Percentiles rank a stretch among this genome's conserved stretches.
Conservation (phyloP, 2,329 filamentous ascomycete genomes). For the Cytospora piceicola region DNA sequence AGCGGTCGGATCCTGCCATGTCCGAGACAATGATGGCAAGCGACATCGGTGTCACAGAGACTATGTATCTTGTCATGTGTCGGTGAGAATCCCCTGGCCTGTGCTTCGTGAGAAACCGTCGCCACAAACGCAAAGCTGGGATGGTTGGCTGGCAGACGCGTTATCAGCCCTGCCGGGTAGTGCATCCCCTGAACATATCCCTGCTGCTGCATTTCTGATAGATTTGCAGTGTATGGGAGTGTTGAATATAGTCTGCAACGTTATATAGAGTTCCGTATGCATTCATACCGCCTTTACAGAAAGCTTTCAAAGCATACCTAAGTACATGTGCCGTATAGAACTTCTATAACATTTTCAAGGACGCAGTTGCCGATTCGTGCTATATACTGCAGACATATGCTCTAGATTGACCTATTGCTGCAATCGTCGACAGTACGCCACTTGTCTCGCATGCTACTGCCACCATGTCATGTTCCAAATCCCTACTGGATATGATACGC, state of each 20-base stretch:
- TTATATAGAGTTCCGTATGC: neutral
- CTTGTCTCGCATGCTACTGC: constrained; percentile 23
- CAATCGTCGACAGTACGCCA: constrained; percentile 18
- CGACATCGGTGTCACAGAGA: constrained; percentile 20
- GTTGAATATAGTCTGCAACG: neutral
- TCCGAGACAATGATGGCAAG: constrained; percentile 18
- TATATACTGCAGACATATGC: neutral
- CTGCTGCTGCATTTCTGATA: constrained; percentile 20
- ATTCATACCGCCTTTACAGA: constrained; percentile 19
- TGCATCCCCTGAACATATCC: constrained; percentile 19
- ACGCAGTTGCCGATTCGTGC: neutral
- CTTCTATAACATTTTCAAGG: constrained; percentile 3
- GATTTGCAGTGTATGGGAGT: constrained; percentile 5
- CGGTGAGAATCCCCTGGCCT: constrained; percentile 26
- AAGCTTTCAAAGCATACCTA: too few species aligned
- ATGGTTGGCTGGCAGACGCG: constrained; percentile 22
- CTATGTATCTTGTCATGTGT: constrained; percentile 23
- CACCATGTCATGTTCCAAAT: constrained; percentile 23
- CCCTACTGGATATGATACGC: neutral
- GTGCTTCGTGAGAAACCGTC: constrained; percentile 18
- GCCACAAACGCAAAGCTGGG: constrained; percentile 12
- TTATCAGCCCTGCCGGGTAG: constrained; percentile 25
- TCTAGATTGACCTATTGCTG: constrained; percentile 4
- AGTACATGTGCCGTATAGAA: neutral
- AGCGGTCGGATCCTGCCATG: constrained; percentile 9